A percentile compares a stretch with the other conserved stretches of the same genome.
These are phyloP conservation scores for Cyclostephanos invisitatus DNA, from an alignment of 108 stramenopile genomes.

Conservation along the genomic window DNA sequence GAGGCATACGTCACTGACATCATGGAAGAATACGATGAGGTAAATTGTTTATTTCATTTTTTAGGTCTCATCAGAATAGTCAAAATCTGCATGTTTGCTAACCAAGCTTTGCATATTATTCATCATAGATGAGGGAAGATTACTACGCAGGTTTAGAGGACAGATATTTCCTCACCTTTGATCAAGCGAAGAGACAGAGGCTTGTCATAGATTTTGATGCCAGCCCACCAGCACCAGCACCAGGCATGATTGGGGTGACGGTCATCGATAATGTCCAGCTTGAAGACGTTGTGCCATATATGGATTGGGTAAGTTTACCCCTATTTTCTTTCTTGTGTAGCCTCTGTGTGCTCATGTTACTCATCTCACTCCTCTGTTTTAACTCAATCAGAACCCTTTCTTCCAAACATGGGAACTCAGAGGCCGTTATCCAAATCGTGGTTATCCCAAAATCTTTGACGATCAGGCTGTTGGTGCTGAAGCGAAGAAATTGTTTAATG, in stretches of 20 bases:
- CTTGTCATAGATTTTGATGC: conserved; percentile 89
- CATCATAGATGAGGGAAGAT: conserved; percentile 82
- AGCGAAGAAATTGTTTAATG: conserved; percentile 97
- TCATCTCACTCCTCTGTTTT: conserved; percentile 1
- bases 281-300: conserved; percentile 93
- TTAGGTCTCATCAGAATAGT: neutral
- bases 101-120: neutral
- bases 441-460: conserved; percentile 99
- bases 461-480: conserved; percentile 96
- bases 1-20: conserved; percentile 93
- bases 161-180: conserved; percentile 90
- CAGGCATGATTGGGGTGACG: conserved; percentile 79
- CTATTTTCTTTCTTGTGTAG: neutral
- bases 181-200: conserved; percentile 84
- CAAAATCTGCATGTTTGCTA: neutral
- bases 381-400: conserved; percentile 80
- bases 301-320: conserved; percentile 89
- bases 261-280: conserved; percentile 79
- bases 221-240: conserved; percentile 83
- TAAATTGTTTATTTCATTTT: conserved; percentile 62
- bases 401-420: conserved; percentile 99
- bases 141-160: conserved; percentile 99
- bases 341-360: neutral
- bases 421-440: conserved; percentile 99
- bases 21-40: conserved; percentile 94